These are phyloP conservation scores for Fusarium illudens DNA, from an alignment of 2,329 filamentous ascomycete genomes.

Conservation along the genomic window DNA sequence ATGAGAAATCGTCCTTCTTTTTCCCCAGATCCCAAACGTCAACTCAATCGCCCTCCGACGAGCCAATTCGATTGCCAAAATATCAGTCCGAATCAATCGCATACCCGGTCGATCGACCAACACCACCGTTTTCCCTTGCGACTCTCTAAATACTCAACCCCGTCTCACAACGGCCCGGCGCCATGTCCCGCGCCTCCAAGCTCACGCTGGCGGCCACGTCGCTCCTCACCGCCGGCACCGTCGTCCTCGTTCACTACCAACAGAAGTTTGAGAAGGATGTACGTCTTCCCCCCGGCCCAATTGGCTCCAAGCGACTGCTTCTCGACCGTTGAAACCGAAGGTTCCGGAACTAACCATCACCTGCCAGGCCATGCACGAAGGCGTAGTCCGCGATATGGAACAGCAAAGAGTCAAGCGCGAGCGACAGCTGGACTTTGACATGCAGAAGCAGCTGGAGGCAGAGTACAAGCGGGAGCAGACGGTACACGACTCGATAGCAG, in stretches of 20 bases:
- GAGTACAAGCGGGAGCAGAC: slow-evolving; percentile 91
- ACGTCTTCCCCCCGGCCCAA: slow-evolving; percentile 45
- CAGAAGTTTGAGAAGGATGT: slow-evolving; percentile 87
- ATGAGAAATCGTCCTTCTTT: slow-evolving; percentile 9
- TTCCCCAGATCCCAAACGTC: neutral
- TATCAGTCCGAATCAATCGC: neutral
- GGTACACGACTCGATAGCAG: slow-evolving; percentile 61
- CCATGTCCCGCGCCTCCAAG: slow-evolving; percentile 92
- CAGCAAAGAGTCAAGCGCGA: slow-evolving; percentile 91
- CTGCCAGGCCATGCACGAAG: slow-evolving; percentile 88
- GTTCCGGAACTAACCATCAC: slow-evolving; percentile 10
- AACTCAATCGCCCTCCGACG: neutral
- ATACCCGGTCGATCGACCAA: neutral
- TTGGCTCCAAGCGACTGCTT: neutral
- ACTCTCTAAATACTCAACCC: neutral
- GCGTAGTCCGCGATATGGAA: slow-evolving; percentile 93
- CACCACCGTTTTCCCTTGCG: neutral
- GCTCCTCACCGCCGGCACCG: slow-evolving; percentile 76
- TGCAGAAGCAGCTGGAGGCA: slow-evolving; percentile 84
- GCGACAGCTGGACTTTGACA: slow-evolving; percentile 91
- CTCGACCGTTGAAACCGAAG: neutral
- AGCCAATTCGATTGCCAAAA: neutral
- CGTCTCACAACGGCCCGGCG: neutral
- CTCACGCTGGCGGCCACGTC: slow-evolving; percentile 82
- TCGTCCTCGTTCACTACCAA: slow-evolving; percentile 88